Percentiles rank a stretch among this genome's conserved stretches.
Evolutionary conservation across 768 basidiomycete genomes (phyloP).

Genomic region (Phanerochaete carnosa): DNA sequence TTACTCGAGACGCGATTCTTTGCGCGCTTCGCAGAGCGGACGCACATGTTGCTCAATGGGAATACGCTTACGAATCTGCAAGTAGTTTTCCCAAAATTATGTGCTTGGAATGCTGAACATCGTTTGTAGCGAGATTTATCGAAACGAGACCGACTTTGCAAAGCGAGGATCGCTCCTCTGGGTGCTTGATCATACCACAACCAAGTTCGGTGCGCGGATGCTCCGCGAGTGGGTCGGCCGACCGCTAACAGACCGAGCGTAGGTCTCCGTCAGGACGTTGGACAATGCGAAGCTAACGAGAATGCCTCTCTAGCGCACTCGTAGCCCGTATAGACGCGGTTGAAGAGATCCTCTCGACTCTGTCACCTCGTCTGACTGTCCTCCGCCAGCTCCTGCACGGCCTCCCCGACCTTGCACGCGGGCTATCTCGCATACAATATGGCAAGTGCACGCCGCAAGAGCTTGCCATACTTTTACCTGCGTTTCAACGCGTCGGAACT

Average conservation of each 20-base stretch:
- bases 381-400: constrained; percentile 68
- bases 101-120: background rate
- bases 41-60: constrained; percentile 84
- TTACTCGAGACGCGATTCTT: constrained; percentile 80
- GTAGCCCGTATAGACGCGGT: constrained; percentile 81
- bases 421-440: constrained; percentile 86
- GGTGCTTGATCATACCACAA: constrained; percentile 84
- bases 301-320: constrained; percentile 47
- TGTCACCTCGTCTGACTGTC: constrained; percentile 57
- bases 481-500: constrained; percentile 66
- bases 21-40: constrained; percentile 66
- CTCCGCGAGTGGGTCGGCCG: constrained; percentile 84
- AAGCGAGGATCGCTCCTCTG: constrained; percentile 76
- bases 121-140: constrained; percentile 74
- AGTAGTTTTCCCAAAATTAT: constrained; percentile 16
- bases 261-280: background rate
- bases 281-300: background rate
- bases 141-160: constrained; percentile 80
- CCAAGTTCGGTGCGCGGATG: constrained; percentile 83
- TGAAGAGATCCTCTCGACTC: constrained; percentile 69
- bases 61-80: constrained; percentile 84
- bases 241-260: constrained; percentile 77
- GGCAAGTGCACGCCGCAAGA: constrained; percentile 90
- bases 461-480: constrained; percentile 67
- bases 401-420: constrained; percentile 86